phyloP scores from a whole-genome alignment of 2,329 filamentous ascomycete species.

The Stemphylium vesicarium region DNA sequence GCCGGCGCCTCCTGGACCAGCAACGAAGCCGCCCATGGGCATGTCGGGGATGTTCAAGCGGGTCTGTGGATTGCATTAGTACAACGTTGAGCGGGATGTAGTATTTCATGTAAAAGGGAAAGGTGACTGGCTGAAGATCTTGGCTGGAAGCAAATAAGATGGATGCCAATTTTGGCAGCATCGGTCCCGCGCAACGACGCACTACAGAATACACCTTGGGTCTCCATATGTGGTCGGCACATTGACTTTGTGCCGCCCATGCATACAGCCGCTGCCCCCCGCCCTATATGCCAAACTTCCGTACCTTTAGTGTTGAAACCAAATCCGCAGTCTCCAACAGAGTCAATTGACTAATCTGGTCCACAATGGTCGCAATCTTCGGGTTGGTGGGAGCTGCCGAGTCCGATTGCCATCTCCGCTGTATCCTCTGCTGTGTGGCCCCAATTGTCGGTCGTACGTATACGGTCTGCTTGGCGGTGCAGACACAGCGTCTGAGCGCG shows the following conservation, averaged over 20 bases:
- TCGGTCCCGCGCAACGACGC: too few relatives aligned
- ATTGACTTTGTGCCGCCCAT: neutral
- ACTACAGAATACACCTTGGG: too few relatives aligned
- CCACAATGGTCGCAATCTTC: constrained; percentile 93
- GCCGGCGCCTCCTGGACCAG: constrained; percentile 62
- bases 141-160: too few relatives aligned
- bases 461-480: constrained; percentile 35
- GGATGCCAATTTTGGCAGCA: too few relatives aligned
- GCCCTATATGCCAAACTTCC: constrained; percentile 6
- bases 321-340: constrained; percentile 96
- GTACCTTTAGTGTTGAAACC: constrained; percentile 92
- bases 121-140: neutral
- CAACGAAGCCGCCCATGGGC: constrained; percentile 88
- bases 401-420: constrained; percentile 87
- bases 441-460: constrained; percentile 42
- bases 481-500: constrained; percentile 54
- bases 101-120: neutral
- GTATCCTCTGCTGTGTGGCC: constrained; percentile 45
- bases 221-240: neutral
- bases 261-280: neutral
- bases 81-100: neutral
- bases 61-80: constrained; percentile 62
- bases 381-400: constrained; percentile 71
- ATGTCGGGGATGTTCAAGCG: constrained; percentile 98
- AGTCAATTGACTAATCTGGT: constrained; percentile 98